Base-by-base conservation (phyloP, 2,329 filamentous ascomycete genomes). In the Claviceps purpurea region DNA sequence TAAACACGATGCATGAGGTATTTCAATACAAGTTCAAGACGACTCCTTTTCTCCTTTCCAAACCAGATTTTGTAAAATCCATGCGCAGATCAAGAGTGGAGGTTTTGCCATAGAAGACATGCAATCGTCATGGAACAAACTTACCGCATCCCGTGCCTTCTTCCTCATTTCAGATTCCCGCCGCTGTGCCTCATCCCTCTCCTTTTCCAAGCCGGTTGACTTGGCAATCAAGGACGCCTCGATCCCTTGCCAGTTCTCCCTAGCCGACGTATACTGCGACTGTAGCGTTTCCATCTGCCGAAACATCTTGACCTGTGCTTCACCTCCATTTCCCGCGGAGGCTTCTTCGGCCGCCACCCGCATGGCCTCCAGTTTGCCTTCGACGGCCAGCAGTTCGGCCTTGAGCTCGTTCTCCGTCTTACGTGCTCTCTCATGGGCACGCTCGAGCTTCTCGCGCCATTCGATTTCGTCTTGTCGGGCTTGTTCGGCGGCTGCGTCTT, bases 161-260 rank as follows among this genome's bases (percentile, higher is more conserved):
- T 85, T 88, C 58, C 93, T 78, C 68, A 95, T 80, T 41, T 97
- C 93, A 5, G 81, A 84, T 69, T 98, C 93, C 54, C 88, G 82
- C 58, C 83, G 83, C 49, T 82, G 76, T 8, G 87, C 80, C 61
- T 98, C 93, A 62, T 97, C 90, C 52, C 88, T 81, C 66, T 98
- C 94, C 64, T 86, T 93, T 65, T 98, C 93, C 10, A 97, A 73
- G 49, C 74, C 84, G 4, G 83, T 77, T 11, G 93, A 77, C 53
- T 90, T 81, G 22, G 87, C 81, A 49, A 91, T 78, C 37, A 98
- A 70, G 2, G 87, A 94, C 10, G 86, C 81, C 67, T 98, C 91
- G 56, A 98, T 94, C 0, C 89, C 88, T 64, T 96, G 90, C 93
- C 94, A 98, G 61, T 98, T 98, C 62, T 95, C 89, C 59, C 88